A percentile compares a stretch with the other conserved stretches of the same genome.
These are phyloP conservation scores for Prosopis cineraria DNA, from an alignment of 306 rosid species.

Conservation along the genomic window DNA sequence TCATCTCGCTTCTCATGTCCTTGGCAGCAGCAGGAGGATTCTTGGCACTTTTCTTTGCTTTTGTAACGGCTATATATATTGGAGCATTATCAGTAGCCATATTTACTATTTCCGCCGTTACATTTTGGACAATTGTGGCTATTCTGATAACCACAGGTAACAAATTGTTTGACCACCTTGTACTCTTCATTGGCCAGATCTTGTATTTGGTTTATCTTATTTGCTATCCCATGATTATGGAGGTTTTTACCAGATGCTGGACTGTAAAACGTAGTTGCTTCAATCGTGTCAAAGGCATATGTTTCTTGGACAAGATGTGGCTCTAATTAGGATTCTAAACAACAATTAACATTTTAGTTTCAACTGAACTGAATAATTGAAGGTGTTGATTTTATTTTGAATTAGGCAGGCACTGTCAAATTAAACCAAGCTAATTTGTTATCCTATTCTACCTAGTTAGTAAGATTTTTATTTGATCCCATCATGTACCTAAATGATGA, in stretches of 20 bases:
- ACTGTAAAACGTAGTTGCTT: constrained; percentile 8
- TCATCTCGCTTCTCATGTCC: constrained; percentile 69
- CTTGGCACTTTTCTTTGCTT: constrained; percentile 85
- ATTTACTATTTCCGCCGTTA: constrained; percentile 58
- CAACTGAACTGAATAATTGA: background rate
- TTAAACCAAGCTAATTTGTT: constrained; percentile 17
- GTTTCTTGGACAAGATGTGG: constrained; percentile 25
- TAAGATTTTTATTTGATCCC: background rate
- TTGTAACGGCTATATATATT: constrained; percentile 65
- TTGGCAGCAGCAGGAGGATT: constrained; percentile 96
- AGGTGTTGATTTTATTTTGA: constrained; percentile 9
- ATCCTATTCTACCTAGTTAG: constrained; percentile 3
- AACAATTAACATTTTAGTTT: background rate
- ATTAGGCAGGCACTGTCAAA: background rate
- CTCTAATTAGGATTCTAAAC: constrained; percentile 8
- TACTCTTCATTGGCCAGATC: constrained; percentile 21
- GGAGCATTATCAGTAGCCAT: constrained; percentile 82
- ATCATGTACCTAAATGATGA: constrained; percentile 6
- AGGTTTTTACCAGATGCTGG: constrained; percentile 1
- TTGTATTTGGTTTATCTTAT: constrained; percentile 8
- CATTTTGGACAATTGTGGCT: constrained; percentile 65
- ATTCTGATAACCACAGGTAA: constrained; percentile 75
- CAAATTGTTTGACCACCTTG: constrained; percentile 15
- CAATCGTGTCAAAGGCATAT: background rate
- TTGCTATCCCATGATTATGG: constrained; percentile 20